Conservation (phyloP, 768 basidiomycete species). For the Suillus paluster region DNA sequence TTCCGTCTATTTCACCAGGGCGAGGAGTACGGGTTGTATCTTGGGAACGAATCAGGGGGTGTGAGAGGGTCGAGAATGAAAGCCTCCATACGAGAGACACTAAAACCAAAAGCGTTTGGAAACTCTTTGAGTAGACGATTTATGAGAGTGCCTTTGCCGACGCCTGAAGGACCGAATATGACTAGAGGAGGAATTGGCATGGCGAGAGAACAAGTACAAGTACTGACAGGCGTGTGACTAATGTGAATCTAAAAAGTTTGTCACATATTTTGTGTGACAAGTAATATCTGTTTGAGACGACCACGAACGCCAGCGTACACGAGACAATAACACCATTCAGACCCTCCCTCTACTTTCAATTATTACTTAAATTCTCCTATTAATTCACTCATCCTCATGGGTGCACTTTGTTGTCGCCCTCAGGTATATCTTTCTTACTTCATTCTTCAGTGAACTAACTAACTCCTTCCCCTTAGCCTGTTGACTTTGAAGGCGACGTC, state of each 20-base stretch:
- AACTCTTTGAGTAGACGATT: constrained; percentile 77
- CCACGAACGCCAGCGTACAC: too few relatives aligned
- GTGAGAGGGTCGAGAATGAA: constrained; percentile 14
- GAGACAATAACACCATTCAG: too few relatives aligned
- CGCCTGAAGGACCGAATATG: constrained; percentile 90
- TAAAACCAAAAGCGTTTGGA: constrained; percentile 90
- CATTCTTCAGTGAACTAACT: constrained; percentile 1
- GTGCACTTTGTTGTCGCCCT: constrained; percentile 84
- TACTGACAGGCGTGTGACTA: background rate
- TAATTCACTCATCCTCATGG: constrained; percentile 56
- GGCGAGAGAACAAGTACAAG: too few relatives aligned
- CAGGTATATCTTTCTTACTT: constrained; percentile 54
- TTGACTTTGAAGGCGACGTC: constrained; percentile 94
- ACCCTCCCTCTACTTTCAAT: too few relatives aligned
- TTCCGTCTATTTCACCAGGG: constrained; percentile 79
- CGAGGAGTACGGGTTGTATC: constrained; percentile 91
- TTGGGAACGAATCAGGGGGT: constrained; percentile 32
- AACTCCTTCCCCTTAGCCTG: constrained; percentile 57
- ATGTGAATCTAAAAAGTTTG: too few relatives aligned
- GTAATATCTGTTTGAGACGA: background rate
- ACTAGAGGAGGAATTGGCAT: constrained; percentile 62
- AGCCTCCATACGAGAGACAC: constrained; percentile 78
- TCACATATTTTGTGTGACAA: constrained; percentile 13
- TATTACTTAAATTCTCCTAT: too few relatives aligned
- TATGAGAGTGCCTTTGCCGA: constrained; percentile 93